phyloP scores from a whole-genome alignment of 148 eudicot species.

The Chenopodium formosanum region DNA sequence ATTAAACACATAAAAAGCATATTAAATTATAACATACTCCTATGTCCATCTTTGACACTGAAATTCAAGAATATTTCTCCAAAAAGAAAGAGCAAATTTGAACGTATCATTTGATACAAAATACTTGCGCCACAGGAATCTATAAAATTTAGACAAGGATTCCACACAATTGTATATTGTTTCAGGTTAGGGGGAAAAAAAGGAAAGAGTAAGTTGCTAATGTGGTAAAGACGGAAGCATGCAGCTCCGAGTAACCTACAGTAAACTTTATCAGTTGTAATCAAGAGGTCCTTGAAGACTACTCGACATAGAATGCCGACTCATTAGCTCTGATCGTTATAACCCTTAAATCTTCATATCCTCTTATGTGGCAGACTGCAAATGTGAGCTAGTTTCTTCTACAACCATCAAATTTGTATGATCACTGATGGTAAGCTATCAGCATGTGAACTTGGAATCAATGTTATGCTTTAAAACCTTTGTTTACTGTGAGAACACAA shows the following conservation, averaged over 20 bases:
- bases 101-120: background rate
- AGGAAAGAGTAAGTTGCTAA: no score
- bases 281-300: background rate
- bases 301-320: background rate
- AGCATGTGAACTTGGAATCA: no score
- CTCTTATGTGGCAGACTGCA: background rate
- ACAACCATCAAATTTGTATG: no score
- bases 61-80: background rate
- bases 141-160: background rate
- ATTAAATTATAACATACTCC: background rate
- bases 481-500: no score
- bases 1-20: background rate
- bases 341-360: no score
- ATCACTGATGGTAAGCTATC: no score
- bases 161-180: background rate
- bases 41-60: no score
- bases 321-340: no score
- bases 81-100: background rate
- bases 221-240: background rate
- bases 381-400: background rate
- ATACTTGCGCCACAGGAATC: no score
- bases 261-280: background rate
- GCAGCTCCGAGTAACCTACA: background rate
- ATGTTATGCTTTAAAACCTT: no score
- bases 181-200: no score